Base-by-base conservation (phyloP, 2,329 filamentous ascomycete species). In the Pseudogymnoascus sp. region DNA sequence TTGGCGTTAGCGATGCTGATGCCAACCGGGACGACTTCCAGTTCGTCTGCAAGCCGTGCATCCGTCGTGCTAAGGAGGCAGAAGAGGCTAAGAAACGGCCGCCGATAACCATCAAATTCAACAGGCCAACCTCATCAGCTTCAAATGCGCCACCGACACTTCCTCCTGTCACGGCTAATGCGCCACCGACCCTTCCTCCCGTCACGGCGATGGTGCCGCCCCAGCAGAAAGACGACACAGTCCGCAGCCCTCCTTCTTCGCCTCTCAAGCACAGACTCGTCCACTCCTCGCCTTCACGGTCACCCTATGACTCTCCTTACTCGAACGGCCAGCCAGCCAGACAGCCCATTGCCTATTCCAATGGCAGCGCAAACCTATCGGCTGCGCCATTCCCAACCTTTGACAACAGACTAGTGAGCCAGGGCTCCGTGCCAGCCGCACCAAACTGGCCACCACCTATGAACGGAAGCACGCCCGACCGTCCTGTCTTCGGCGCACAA, bases 11-110 rank as follows among this genome's bases (percentile, higher is more conserved):
- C 53, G 84, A 96, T 70, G 78, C 83, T 65, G 89, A 93, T 66
- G 93, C 92, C 0, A 93, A 96, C 67, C 82, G 87, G 56, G 86
- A 91, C 1, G 90, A 96, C 68, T 97, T 97, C 71, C 87, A 90
- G 66, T 96, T 96, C 71, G 76, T 96, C 67, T 97, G 93, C 77
- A 79, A 79, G 36, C 86, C 88, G 59, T 99, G 95, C 78, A 86
- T 84, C 69, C 85, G 82, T 14, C 87, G 85, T 64, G 84, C 86
- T 66, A 81, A 88, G 68, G 84, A 85, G 62, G 80, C 81, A 16
- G 82, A 79, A 62, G 79, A 68, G 65, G 84, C 84, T 40, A 89
- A 88, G 71, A 79, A 86, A 56, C 85, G 85, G 40, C 78, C 78
- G 16, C 73, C 78, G 8, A 83, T 86, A 70, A 84, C 83, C 70